Evolutionary conservation across 768 basidiomycete genomes (phyloP), one percentile per base, ranked within the genome.

Genomic region (Auricularia cornea): DNA sequence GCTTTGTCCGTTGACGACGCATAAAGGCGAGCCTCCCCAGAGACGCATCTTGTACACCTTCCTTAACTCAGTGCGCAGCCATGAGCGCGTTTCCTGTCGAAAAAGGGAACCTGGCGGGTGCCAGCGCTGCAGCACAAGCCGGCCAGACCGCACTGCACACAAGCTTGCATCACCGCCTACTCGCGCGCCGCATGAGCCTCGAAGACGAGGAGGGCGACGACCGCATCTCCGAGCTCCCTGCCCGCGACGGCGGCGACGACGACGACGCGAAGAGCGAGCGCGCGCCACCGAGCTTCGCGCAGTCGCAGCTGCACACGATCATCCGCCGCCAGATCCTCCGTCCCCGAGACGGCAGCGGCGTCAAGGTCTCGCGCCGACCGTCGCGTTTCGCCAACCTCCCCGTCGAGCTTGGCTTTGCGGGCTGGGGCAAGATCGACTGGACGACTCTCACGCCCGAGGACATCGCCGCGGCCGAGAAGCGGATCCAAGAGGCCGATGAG

Each of bases 391-490:
- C 84, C 29, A 80, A 87, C 65, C 79, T 89, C 40, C 73, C 81
- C 16, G 82, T 84, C 68, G 79, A 84, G 41, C 87, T 88, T 65
- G 86, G 88, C 67, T 90, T 90, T 67, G 83, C 88, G 66, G 66
- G 87, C 3, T 88, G 87, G 86, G 87, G 87, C 2, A 79, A 82
- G 4, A 70, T 84, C 20, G 72, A 73, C 5, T 75, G 77, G 63
- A 66, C 88, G 1, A 76, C 76, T 23, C 76, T 90, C 12, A 71
- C 75, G 0, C 64, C 62, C 1, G 76, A 80, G 3, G 83, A 88
- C 56, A 67, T 76, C 54, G 62, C 67, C 2, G 63, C 71, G 60
- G 59, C 85, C 69, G 35, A 72, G 68, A 32, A 70, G 63, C 54
- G 71, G 66, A 38, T 75, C 76, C 20, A 69, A 71, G 60, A 66